A percentile compares a stretch with the other conserved stretches of the same genome.
Evolutionary conservation across 352 stramenopile genomes (phyloP).

Genomic region (Phytopythium vexans): DNA sequence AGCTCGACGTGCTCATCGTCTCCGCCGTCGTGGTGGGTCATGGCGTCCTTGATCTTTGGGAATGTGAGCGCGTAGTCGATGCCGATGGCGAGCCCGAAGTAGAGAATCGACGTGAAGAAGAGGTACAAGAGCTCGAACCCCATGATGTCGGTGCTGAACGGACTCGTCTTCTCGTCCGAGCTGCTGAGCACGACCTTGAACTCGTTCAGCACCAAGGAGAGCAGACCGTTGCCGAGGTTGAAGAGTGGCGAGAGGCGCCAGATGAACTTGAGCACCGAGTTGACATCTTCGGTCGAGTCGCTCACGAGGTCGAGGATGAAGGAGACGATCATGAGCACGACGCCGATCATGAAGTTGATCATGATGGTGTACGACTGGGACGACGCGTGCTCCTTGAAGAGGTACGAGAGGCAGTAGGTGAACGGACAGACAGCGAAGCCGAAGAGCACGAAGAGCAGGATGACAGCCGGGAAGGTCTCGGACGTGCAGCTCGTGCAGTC

Average conservation of each 20-base stretch:
- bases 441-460: too few species aligned
- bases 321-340: conserved; percentile 56
- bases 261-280: conserved; percentile 60
- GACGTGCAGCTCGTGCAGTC: too few species aligned
- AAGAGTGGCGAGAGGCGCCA: conserved; percentile 67
- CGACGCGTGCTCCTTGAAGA: too few species aligned
- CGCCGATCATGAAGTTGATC: conserved; percentile 60
- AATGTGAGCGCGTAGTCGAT: conserved; percentile 56
- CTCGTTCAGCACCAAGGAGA: conserved; percentile 39
- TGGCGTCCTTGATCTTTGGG: conserved; percentile 36
- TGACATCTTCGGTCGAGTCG: conserved; percentile 36
- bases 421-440: too few species aligned
- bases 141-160: conserved; percentile 57
- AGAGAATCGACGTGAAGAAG: conserved; percentile 34
- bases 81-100: conserved; percentile 31
- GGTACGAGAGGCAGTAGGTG: too few species aligned
- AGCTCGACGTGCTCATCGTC: conserved; percentile 34
- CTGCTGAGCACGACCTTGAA: conserved; percentile 15
- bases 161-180: conserved; percentile 36
- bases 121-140: conserved; percentile 58
- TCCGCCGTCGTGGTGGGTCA: too few species aligned
- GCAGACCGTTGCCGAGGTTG: conserved; percentile 38
- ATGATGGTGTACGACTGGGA: conserved; percentile 70
- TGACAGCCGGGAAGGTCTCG: too few species aligned
- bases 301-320: conserved; percentile 47